Evolutionary conservation across 108 stramenopile species (phyloP), one percentile per base, ranked within the genome.

Genomic region (Nitzschia sp.): DNA sequence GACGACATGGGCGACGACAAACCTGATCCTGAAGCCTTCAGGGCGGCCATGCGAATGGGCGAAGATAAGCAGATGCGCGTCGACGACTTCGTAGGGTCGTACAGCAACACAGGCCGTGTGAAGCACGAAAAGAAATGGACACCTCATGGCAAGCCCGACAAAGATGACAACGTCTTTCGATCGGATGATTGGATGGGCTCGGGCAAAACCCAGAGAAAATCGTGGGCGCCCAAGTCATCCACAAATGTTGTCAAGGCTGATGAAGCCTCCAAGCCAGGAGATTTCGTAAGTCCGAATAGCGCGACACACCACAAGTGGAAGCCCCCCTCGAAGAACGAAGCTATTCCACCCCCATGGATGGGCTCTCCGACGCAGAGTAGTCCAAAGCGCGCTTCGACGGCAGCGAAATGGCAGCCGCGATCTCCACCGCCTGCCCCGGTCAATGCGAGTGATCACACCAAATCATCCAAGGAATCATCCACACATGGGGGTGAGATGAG

Each of bases 181-280:
- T 18, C 31, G 2, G 61, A 62, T 5, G 61, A 62, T 9, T 62
- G 61, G 61, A 62, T 62, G 61, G 61, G 61, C n/a, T 62, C 61
- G 2, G 61, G 61, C 18, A 62, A 62, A 31, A 42, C 61, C 0
- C 24, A 31, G 19, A n/a, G 42, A 18, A 62, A 31, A 26, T 45
- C 42, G 19, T 62, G 61, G 61, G 23, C 42, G 42, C 42, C 46
- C 21, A 51, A 51, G 21, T 51, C 49, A n/a, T 23, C 49, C 4
- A n/a, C 49, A 4, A 51, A 51, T 21, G 49, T 51, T n/a, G 49
- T 17, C 21, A 23, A 4, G 21, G 19, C 13, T 21, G 13, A 21
- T 4, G 19, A 51, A 5, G 49, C 4, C 49, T 23, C 19, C 21
- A 51, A 51, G 21, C 21, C 49, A 51, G 49, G 21, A 19, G 49